Conservation (phyloP, 768 basidiomycete species). For the Boletus huronensis region DNA sequence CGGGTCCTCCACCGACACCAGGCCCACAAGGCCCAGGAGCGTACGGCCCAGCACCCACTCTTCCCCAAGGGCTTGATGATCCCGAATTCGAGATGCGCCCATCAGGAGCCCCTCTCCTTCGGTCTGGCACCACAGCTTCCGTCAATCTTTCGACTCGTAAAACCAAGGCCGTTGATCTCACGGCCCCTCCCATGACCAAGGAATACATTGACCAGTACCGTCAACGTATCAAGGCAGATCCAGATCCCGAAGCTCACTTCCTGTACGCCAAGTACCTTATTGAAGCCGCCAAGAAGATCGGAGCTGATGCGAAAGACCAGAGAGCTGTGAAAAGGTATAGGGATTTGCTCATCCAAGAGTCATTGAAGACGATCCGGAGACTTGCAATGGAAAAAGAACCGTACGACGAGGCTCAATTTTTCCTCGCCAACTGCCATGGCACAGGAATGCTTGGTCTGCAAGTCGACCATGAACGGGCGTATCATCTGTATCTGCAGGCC, state of each 20-base stretch:
- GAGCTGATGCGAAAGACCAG: conserved; percentile 67
- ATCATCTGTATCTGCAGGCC: conserved; percentile 94
- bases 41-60: conserved; percentile 25
- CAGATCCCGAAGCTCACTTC: conserved; percentile 97
- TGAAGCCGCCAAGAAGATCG: conserved; percentile 93
- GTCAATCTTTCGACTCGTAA: conserved; percentile 57
- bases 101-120: conserved; percentile 44
- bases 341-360: conserved; percentile 81
- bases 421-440: conserved; percentile 95
- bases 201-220: conserved; percentile 98
- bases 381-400: conserved; percentile 90
- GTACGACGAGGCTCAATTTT: conserved; percentile 97
- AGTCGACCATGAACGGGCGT: conserved; percentile 97
- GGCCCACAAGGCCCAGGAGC: conserved; percentile 11
- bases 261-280: conserved; percentile 98
- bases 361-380: conserved; percentile 87
- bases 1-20: conserved; percentile 18
- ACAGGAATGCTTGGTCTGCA: conserved; percentile 94
- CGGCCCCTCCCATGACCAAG: conserved; percentile 85
- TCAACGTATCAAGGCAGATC: conserved; percentile 93
- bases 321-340: conserved; percentile 87
- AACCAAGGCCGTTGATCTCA: conserved; percentile 79
- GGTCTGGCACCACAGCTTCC: conserved; percentile 55
- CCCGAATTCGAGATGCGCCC: conserved; percentile 54
- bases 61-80: conserved; percentile 33